Percentiles rank a stretch among this genome's conserved stretches.
Conservation (phyloP, 2,329 filamentous ascomycete species). For the Periglandula ipomoeae region DNA sequence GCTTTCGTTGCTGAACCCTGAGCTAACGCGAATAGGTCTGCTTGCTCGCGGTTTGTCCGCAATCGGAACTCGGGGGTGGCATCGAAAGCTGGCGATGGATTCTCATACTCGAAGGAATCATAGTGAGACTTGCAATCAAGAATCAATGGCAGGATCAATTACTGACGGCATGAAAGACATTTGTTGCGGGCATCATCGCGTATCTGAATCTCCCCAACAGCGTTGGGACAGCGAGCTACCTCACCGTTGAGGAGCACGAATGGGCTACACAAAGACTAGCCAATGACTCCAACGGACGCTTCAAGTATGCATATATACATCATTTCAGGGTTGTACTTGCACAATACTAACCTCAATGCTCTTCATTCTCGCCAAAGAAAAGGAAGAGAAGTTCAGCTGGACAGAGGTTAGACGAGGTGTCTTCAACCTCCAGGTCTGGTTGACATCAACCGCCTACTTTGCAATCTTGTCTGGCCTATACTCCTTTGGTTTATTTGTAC, state of each 20-base stretch:
- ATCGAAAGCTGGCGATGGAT: conserved; percentile 65
- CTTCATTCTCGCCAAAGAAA: conserved; percentile 16
- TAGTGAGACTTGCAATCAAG: conserved; percentile 21
- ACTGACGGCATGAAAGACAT: conserved; percentile 30
- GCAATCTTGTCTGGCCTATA: conserved; percentile 49
- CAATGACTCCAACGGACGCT: conserved; percentile 25
- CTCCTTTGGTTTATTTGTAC: conserved; percentile 54
- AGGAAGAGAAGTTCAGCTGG: conserved; percentile 46
- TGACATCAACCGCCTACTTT: conserved; percentile 53
- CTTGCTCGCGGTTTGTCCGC: conserved; percentile 59
- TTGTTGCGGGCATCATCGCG: conserved; percentile 40
- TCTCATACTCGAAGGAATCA: conserved; percentile 43
- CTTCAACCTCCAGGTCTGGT: conserved; percentile 52
- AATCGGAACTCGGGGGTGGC: conserved; percentile 54
- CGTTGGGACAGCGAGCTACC: conserved; percentile 42
- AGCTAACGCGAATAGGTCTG: conserved; percentile 62
- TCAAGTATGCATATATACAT: conserved; percentile 23
- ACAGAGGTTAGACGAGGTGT: conserved; percentile 53
- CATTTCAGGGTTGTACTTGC: too few relatives aligned
- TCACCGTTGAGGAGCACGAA: conserved; percentile 41
- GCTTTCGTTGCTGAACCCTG: too few relatives aligned
- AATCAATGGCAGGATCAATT: neutral
- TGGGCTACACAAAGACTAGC: conserved; percentile 37
- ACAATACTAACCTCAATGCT: neutral
- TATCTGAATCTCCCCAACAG: conserved; percentile 48